Percentiles rank a stretch among this genome's conserved stretches.
Conservation (phyloP, 78 protist genomes). For the Dictyostelium intermedium region DNA sequence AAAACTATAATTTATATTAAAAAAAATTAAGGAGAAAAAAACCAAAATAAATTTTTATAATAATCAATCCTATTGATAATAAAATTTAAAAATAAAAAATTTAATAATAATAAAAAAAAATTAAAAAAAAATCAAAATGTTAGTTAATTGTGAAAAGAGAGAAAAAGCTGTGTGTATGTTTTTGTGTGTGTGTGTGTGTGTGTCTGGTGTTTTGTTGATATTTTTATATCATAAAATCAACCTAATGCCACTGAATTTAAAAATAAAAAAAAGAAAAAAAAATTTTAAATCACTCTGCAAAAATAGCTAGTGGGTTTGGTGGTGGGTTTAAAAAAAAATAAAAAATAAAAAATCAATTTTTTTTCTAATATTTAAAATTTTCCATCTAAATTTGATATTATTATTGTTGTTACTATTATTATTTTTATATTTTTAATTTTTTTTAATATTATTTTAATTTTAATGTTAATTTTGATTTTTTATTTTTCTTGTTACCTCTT, state of each 20-base stretch:
- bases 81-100: background rate
- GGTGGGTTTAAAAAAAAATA: background rate
- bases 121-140: background rate
- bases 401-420: too few species aligned
- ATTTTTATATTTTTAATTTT: too few species aligned
- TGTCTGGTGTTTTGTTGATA: background rate
- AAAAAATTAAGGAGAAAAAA: background rate
- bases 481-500: background rate
- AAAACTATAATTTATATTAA: background rate
- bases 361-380: background rate
- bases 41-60: background rate
- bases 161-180: background rate
- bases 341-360: too few species aligned
- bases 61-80: background rate
- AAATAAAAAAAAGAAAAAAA: background rate
- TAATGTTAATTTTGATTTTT: too few species aligned
- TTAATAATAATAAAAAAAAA: background rate
- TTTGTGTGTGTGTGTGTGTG: background rate
- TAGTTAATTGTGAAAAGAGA: background rate
- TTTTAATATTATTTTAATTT: too few species aligned
- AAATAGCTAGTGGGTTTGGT: background rate
- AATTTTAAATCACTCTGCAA: background rate
- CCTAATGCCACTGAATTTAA: background rate
- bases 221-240: background rate
- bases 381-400: background rate